These are phyloP conservation scores for Scheffersomyces ergatensis DNA, from an alignment of 805 yeast species.

Conservation along the genomic window DNA sequence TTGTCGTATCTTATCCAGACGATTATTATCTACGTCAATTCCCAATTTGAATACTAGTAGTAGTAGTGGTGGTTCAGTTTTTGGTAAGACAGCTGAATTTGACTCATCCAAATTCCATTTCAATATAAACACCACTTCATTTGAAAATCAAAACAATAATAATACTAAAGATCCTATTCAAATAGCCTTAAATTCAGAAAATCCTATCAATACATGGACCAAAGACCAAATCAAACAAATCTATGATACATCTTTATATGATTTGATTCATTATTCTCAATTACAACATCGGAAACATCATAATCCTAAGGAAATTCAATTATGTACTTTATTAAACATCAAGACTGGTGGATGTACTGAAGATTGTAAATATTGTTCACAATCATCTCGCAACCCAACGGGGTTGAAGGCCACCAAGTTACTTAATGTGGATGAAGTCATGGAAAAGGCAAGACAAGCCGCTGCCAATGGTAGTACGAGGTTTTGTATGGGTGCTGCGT, in stretches of 20 bases:
- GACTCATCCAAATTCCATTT: not conserved
- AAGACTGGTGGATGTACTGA: conserved; percentile 82
- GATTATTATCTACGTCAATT: not conserved
- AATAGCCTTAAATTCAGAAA: conserved; percentile 9
- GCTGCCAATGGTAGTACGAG: conserved; percentile 71
- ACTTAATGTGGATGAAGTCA: conserved; percentile 59
- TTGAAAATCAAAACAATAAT: not conserved
- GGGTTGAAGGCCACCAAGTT: conserved; percentile 70
- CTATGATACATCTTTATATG: conserved; percentile 64
- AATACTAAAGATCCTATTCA: conserved; percentile 8
- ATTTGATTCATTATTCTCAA: conserved; percentile 58
- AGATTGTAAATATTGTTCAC: conserved; percentile 81
- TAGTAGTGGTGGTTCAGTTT: not conserved
- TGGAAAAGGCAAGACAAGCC: conserved; percentile 62
- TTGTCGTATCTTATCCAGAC: not conserved
- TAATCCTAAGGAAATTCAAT: conserved; percentile 67
- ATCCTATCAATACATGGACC: conserved; percentile 50
- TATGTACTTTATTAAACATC: conserved; percentile 72
- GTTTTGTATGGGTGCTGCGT: conserved; percentile 85
- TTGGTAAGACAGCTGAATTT: not conserved
- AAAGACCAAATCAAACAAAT: conserved; percentile 57
- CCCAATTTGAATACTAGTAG: not conserved
- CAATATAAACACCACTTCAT: not conserved
- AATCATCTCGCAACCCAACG: conserved; percentile 65
- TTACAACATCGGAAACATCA: conserved; percentile 63